Conservation (phyloP, 352 stramenopile species). For the Phytophthora cactorum region DNA sequence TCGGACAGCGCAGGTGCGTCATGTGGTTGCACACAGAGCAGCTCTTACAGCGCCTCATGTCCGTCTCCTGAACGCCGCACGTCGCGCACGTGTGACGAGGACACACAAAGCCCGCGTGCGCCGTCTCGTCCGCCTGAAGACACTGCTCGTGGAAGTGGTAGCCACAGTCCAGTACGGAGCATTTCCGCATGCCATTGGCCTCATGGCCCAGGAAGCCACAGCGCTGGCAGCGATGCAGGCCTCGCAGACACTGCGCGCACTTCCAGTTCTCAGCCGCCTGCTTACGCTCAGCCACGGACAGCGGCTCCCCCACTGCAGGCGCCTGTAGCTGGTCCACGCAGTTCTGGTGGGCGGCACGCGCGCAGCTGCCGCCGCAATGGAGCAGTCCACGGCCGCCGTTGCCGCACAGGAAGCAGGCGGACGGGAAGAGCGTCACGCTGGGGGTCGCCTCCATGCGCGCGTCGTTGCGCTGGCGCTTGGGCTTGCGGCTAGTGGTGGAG, state of each 20-base stretch:
- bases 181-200: conserved; percentile 54
- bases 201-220: conserved; percentile 81
- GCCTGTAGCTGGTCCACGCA: conserved; percentile 69
- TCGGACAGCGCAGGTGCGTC: conserved; percentile 56
- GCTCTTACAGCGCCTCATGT: conserved; percentile 57
- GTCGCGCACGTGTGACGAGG: conserved; percentile 60
- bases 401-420: conserved; percentile 66
- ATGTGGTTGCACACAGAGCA: conserved; percentile 60
- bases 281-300: conserved; percentile 37
- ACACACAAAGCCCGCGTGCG: conserved; percentile 52
- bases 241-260: conserved; percentile 70
- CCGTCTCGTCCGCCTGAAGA: conserved; percentile 19
- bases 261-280: conserved; percentile 52
- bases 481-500: not conserved
- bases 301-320: conserved; percentile 6
- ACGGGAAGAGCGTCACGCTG: conserved; percentile 55
- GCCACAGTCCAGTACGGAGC: conserved; percentile 59
- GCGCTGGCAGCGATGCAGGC: conserved; percentile 59
- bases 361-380: conserved; percentile 62
- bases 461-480: conserved; percentile 41
- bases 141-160: conserved; percentile 66
- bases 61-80: conserved; percentile 54
- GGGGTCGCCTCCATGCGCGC: conserved; percentile 5
- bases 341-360: conserved; percentile 59
- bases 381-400: conserved; percentile 56